phyloP scores from a whole-genome alignment of 441 rosid genomes.

The Macaranga tanarius region DNA sequence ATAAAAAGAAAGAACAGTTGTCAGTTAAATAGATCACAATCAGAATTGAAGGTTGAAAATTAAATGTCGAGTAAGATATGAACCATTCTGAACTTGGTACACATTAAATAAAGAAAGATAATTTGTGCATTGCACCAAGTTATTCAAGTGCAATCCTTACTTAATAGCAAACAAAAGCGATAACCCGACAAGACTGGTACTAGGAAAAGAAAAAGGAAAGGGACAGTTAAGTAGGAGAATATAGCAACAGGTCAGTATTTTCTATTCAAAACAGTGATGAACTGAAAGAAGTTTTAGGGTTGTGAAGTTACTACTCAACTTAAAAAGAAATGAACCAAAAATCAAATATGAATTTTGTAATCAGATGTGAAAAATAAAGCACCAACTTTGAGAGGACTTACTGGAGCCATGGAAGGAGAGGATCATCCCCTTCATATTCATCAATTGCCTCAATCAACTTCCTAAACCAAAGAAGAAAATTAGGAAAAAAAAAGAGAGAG shows the following conservation, averaged over 20 bases:
- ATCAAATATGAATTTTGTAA: too few species aligned
- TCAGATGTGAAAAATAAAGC: background rate
- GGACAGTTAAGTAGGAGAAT: background rate
- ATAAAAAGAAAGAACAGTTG: background rate
- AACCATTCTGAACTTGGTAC: background rate
- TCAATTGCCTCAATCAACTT: slow-evolving; percentile 65
- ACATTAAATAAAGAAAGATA: background rate
- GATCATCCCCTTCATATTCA: slow-evolving; percentile 75
- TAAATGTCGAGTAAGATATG: background rate
- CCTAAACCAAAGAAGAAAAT: slow-evolving; percentile 37
- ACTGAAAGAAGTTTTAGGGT: background rate
- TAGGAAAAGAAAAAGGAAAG: too few species aligned
- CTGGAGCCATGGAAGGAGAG: slow-evolving; percentile 85
- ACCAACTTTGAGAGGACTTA: slow-evolving; percentile 28
- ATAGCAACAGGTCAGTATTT: too few species aligned
- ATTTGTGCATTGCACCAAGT: background rate
- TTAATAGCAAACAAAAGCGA: background rate
- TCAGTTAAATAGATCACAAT: background rate
- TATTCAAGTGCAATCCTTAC: slow-evolving; percentile 2
- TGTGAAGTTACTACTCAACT: too few species aligned
- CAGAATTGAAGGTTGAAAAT: background rate
- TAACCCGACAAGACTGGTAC: background rate
- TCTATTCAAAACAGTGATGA: too few species aligned
- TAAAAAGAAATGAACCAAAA: too few species aligned
- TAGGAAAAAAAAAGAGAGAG: background rate